These are phyloP conservation scores for Fusarium metavorans DNA, from an alignment of 2,329 filamentous ascomycete species.

Conservation along the genomic window DNA sequence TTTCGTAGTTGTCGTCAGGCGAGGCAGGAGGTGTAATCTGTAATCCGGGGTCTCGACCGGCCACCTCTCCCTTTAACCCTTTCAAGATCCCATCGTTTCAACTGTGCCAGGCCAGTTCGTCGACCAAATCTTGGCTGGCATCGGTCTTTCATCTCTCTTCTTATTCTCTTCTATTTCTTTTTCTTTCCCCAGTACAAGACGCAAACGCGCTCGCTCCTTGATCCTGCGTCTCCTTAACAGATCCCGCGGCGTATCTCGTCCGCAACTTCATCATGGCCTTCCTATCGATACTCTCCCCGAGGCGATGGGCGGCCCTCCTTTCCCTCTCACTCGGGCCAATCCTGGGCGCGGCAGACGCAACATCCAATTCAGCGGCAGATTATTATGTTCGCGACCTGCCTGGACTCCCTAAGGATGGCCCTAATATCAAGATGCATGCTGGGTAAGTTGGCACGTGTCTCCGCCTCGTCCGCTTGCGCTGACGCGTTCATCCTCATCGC, in stretches of 20 bases:
- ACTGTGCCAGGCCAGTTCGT: slow-evolving; percentile 29
- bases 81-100: slow-evolving; percentile 27
- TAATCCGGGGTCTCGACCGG: slow-evolving; percentile 33
- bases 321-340: slow-evolving; percentile 58
- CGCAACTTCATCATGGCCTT: slow-evolving; percentile 43
- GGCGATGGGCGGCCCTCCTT: slow-evolving; percentile 49
- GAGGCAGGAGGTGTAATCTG: neutral
- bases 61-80: slow-evolving; percentile 28
- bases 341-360: slow-evolving; percentile 47
- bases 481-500: slow-evolving; percentile 34
- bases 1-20: neutral
- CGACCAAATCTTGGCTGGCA: slow-evolving; percentile 3
- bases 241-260: slow-evolving; percentile 33
- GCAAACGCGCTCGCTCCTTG: slow-evolving; percentile 6
- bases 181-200: slow-evolving; percentile 7
- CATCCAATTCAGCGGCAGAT: slow-evolving; percentile 68
- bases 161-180: slow-evolving; percentile 8
- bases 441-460: slow-evolving; percentile 71
- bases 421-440: slow-evolving; percentile 96
- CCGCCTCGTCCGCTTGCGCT: slow-evolving; percentile 26
- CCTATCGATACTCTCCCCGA: slow-evolving; percentile 36
- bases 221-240: slow-evolving; percentile 11
- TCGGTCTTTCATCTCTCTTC: neutral
- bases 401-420: slow-evolving; percentile 78
- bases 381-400: slow-evolving; percentile 91